phyloP scores from a whole-genome alignment of 495 filamentous ascomycete species.

The Penicillium daleae region DNA sequence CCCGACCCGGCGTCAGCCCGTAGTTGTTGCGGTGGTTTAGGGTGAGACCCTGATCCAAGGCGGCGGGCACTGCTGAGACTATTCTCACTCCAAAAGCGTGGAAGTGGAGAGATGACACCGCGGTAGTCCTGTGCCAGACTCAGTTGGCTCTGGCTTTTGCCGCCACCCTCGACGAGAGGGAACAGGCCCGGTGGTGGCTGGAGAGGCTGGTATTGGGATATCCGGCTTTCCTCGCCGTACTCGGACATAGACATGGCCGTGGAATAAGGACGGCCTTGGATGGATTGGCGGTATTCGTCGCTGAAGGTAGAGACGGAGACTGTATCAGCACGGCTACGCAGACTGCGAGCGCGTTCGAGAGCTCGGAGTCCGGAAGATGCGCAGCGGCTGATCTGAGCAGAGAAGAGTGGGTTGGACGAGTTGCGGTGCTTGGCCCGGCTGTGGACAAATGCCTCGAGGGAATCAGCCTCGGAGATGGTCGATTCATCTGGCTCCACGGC shows the following conservation, averaged over 20 bases:
- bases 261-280: conserved; percentile 44
- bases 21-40: conserved; percentile 6
- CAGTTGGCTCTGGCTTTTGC: conserved; percentile 40
- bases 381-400: conserved; percentile 42
- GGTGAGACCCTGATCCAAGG: conserved; percentile 29
- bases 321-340: conserved; percentile 45
- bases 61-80: conserved; percentile 37
- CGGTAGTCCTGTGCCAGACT: conserved; percentile 49
- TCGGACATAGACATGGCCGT: conserved; percentile 44
- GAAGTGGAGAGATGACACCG: conserved; percentile 47
- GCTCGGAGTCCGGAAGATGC: conserved; percentile 42
- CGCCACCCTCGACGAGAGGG: conserved; percentile 31
- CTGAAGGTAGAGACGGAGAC: conserved; percentile 40
- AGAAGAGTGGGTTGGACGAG: conserved; percentile 49
- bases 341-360: conserved; percentile 42
- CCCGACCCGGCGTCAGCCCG: conserved; percentile 14
- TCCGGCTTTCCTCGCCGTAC: conserved; percentile 42
- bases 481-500: conserved; percentile 42
- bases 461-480: conserved; percentile 46
- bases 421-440: conserved; percentile 48
- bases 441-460: conserved; percentile 51
- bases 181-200: conserved; percentile 29
- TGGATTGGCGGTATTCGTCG: conserved; percentile 41
- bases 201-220: conserved; percentile 33
- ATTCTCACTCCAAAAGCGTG: conserved; percentile 47